Evolutionary conservation across 352 stramenopile genomes (phyloP).

Genomic region (Phytophthora parvispora): DNA sequence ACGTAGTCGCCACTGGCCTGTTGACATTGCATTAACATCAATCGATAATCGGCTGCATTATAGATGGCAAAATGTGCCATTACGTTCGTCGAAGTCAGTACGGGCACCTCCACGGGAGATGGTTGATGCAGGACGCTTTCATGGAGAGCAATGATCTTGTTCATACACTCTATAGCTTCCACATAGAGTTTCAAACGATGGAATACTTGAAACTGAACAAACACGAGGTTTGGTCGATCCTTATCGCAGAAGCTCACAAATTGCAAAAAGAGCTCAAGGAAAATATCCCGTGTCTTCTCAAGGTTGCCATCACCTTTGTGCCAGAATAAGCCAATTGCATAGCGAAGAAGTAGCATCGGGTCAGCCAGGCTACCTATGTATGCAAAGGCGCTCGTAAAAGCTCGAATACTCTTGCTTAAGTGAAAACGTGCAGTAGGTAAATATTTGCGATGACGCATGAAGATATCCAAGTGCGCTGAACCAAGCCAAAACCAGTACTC

Average conservation of each 20-base stretch:
- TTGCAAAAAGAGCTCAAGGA: constrained; percentile 60
- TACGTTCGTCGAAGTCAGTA: constrained; percentile 4
- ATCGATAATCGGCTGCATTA: constrained; percentile 53
- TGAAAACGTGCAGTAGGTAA: constrained; percentile 62
- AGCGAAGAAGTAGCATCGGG: constrained; percentile 67
- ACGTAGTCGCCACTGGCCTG: constrained; percentile 68
- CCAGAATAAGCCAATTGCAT: constrained; percentile 75
- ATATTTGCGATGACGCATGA: constrained; percentile 75
- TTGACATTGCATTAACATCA: constrained; percentile 80
- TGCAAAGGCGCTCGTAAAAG: constrained; percentile 69
- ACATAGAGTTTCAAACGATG: constrained; percentile 57
- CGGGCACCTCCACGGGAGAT: neutral
- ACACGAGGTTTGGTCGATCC: constrained; percentile 61
- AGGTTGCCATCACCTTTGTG: constrained; percentile 53
- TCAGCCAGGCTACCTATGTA: constrained; percentile 74
- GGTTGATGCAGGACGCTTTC: neutral
- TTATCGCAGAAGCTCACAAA: constrained; percentile 76
- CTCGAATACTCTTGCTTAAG: constrained; percentile 55
- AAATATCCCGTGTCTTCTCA: constrained; percentile 66
- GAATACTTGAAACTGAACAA: constrained; percentile 76
- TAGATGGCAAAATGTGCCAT: constrained; percentile 31
- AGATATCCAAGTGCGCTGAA: constrained; percentile 72
- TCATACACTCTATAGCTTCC: constrained; percentile 65
- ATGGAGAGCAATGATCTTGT: constrained; percentile 44
- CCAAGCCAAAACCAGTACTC: constrained; percentile 81